Conservation (phyloP, 306 rosid species). For the Dryas octopetala region DNA sequence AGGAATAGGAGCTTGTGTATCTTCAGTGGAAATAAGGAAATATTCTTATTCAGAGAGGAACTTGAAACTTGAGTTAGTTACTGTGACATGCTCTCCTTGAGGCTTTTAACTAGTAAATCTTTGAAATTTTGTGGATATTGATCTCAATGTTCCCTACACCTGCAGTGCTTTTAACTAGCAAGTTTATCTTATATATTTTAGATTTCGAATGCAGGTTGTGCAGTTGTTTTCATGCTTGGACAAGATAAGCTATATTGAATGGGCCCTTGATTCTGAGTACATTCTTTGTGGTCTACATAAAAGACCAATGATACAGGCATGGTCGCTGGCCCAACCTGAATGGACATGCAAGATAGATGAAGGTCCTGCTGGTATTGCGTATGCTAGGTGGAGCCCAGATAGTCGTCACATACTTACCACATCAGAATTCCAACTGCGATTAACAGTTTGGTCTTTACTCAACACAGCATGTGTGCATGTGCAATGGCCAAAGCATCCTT, state of each 20-base stretch:
- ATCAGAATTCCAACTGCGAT: conserved; percentile 88
- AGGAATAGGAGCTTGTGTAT: not conserved
- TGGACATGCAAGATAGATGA: conserved; percentile 99
- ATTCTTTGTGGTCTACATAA: conserved; percentile 94
- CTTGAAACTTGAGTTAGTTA: not conserved
- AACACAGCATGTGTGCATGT: conserved; percentile 96
- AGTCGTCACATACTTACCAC: conserved; percentile 98
- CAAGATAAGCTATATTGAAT: conserved; percentile 96
- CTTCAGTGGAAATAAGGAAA: not conserved
- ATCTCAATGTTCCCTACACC: not conserved
- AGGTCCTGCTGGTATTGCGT: conserved; percentile 94
- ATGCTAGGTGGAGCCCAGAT: conserved; percentile 99
- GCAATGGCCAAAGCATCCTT: conserved; percentile 93
- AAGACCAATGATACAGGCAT: conserved; percentile 96
- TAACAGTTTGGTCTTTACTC: conserved; percentile 91
- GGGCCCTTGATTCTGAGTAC: conserved; percentile 97
- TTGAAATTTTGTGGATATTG: not conserved
- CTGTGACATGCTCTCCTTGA: not conserved
- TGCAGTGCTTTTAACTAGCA: not conserved
- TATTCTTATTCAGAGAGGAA: not conserved
- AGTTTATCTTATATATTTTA: conserved; percentile 9
- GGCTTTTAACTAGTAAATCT: not conserved
- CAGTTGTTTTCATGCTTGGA: conserved; percentile 98
- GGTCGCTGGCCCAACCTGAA: conserved; percentile 96
- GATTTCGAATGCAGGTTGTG: conserved; percentile 69